These are phyloP conservation scores for Corylus americana DNA, from an alignment of 306 rosid species.

Conservation along the genomic window DNA sequence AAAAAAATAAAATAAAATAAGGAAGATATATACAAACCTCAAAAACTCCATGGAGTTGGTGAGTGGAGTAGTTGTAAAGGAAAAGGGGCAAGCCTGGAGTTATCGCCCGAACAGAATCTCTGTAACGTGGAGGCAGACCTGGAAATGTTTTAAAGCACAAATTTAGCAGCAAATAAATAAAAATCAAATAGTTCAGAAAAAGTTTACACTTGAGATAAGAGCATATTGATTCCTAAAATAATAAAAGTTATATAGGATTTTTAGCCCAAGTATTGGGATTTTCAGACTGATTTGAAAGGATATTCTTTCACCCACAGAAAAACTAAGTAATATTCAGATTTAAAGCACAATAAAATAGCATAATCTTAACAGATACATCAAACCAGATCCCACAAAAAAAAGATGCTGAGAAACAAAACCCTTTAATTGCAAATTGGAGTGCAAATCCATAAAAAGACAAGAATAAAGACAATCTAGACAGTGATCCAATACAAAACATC, in stretches of 20 bases:
- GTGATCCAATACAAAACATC: background rate
- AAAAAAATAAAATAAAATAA: background rate
- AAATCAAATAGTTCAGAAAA: background rate
- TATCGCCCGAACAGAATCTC: constrained; percentile 88
- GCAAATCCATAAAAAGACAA: too few relatives aligned
- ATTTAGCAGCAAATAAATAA: background rate
- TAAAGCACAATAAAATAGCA: background rate
- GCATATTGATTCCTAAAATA: background rate
- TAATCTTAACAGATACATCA: background rate
- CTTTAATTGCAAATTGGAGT: too few relatives aligned
- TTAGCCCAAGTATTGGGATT: background rate
- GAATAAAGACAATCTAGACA: background rate
- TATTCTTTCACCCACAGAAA: background rate
- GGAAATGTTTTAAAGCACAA: background rate
- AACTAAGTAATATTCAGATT: background rate
- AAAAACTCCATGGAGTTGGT: constrained; percentile 97
- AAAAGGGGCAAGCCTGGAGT: constrained; percentile 96
- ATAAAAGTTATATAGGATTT: background rate
- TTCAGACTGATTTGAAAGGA: background rate
- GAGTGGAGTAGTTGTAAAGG: constrained; percentile 92
- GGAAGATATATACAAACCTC: constrained; percentile 56
- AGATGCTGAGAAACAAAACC: too few relatives aligned
- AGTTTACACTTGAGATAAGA: background rate
- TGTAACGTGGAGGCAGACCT: constrained; percentile 92
- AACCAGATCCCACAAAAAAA: background rate